A percentile compares a stretch with the other conserved stretches of the same genome.
Conservation (phyloP, 345 rosid genomes). For the Linum tenue region DNA sequence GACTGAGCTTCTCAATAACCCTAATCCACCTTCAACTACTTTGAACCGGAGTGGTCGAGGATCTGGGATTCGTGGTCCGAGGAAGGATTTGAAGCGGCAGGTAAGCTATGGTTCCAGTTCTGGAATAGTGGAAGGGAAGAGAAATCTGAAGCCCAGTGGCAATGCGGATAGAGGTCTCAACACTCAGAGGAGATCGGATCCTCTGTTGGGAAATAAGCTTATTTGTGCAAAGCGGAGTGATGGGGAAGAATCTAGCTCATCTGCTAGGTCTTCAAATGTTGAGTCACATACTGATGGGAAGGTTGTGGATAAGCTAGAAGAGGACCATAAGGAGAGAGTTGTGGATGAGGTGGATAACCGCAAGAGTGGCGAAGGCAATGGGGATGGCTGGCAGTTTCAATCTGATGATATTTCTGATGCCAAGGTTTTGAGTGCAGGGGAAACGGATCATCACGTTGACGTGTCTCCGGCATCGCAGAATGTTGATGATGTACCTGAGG, state of each 20-base stretch:
- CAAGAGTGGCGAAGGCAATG: constrained; percentile 19
- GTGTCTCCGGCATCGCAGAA: constrained; percentile 18
- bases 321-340: constrained; percentile 7
- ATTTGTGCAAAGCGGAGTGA: constrained; percentile 42
- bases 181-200: constrained; percentile 22
- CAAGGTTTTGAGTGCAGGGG: constrained; percentile 18
- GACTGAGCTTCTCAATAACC: constrained; percentile 68
- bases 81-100: constrained; percentile 39
- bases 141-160: constrained; percentile 28
- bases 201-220: constrained; percentile 16
- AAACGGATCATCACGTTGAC: constrained; percentile 20
- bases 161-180: constrained; percentile 13
- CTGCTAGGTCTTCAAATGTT: constrained; percentile 37
- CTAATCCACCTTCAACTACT: constrained; percentile 22
- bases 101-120: constrained; percentile 19
- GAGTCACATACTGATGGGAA: constrained; percentile 34
- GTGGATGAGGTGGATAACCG: background rate
- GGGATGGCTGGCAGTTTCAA: constrained; percentile 17
- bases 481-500: constrained; percentile 24
- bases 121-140: constrained; percentile 25
- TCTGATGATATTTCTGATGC: constrained; percentile 22
- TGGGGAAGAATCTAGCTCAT: constrained; percentile 37
- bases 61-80: constrained; percentile 33
- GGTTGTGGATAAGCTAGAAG: constrained; percentile 14
- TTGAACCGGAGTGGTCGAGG: constrained; percentile 31